Conservation (phyloP, 768 basidiomycete species). For the Boletellus emodensis region DNA sequence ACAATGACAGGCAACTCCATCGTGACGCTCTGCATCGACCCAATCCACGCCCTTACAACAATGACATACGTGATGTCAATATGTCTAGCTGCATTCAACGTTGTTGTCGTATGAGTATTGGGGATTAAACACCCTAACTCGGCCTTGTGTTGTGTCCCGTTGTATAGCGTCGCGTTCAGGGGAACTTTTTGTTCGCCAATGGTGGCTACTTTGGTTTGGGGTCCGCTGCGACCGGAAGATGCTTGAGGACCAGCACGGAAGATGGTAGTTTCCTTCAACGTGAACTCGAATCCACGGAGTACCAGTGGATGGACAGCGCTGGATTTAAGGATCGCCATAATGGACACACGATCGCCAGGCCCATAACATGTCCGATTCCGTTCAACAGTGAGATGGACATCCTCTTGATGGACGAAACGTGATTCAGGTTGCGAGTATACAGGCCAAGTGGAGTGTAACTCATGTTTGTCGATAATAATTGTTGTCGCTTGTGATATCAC, state of each 20-base stretch:
- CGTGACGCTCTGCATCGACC: conserved; percentile 55
- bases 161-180: conserved; percentile 69
- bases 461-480: conserved; percentile 90
- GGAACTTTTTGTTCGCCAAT: conserved; percentile 71
- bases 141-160: conserved; percentile 64
- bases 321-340: conserved; percentile 69
- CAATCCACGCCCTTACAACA: conserved; percentile 73
- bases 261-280: conserved; percentile 71
- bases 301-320: conserved; percentile 64
- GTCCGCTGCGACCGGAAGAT: conserved; percentile 49
- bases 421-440: conserved; percentile 77
- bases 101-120: conserved; percentile 71
- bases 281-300: conserved; percentile 80
- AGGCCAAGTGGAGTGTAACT: conserved; percentile 91
- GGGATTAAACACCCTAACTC: conserved; percentile 73
- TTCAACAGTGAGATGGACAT: conserved; percentile 70
- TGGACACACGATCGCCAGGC: conserved; percentile 75
- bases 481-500: conserved; percentile 63
- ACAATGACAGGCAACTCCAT: conserved; percentile 79
- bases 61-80: conserved; percentile 84
- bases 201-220: conserved; percentile 49
- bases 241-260: conserved; percentile 61
- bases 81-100: conserved; percentile 76
- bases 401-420: conserved; percentile 62
- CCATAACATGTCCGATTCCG: conserved; percentile 79